phyloP scores from a whole-genome alignment of 2,329 filamentous ascomycete genomes.

The Colletotrichum noveboracense region DNA sequence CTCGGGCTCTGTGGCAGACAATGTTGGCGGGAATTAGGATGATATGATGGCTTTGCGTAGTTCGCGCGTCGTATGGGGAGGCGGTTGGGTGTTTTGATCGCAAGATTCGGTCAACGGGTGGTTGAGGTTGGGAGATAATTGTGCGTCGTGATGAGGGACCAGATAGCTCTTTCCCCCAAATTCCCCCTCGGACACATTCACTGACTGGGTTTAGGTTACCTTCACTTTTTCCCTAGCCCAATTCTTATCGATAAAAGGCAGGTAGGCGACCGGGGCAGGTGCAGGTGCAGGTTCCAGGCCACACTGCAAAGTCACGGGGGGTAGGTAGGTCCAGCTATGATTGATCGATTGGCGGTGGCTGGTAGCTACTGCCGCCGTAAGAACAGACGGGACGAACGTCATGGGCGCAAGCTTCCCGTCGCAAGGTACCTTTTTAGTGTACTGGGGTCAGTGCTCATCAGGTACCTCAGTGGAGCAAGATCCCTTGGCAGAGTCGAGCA shows the following conservation, averaged over 20 bases:
- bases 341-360: not conserved
- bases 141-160: slow-evolving; percentile 6
- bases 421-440: not conserved
- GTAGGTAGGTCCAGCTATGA: not conserved
- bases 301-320: slow-evolving; percentile 8
- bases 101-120: not conserved
- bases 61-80: not conserved
- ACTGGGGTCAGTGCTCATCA: not conserved
- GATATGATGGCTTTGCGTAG: not conserved
- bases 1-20: not conserved
- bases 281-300: not conserved
- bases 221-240: slow-evolving; percentile 15
- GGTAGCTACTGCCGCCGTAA: not conserved
- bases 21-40: not conserved
- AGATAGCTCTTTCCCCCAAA: slow-evolving; percentile 11
- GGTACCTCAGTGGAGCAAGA: not conserved
- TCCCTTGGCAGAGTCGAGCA: not conserved
- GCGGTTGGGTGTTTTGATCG: not conserved
- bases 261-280: not conserved
- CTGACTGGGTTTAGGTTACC: slow-evolving; percentile 16
- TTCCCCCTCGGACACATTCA: slow-evolving; percentile 8
- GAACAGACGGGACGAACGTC: slow-evolving; percentile 18
- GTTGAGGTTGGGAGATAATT: not conserved
- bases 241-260: slow-evolving; percentile 18
- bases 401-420: not conserved